Conservation (phyloP, 768 basidiomycete species). For the Myochromella boudieri region DNA sequence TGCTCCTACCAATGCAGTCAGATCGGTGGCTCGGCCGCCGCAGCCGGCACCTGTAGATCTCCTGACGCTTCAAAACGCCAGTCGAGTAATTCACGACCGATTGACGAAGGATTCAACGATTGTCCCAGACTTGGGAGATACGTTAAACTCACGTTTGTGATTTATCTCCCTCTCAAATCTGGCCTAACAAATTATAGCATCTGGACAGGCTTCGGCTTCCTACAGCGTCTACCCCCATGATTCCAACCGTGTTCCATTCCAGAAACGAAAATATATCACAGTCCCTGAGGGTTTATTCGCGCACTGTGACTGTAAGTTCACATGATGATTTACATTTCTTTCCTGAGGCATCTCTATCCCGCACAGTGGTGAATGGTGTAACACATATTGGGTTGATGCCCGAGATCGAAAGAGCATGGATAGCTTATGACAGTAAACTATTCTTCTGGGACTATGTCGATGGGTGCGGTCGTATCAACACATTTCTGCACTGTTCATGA, state of each 20-base stretch:
- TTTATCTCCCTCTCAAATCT: slow-evolving; percentile 10
- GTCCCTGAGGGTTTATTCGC: slow-evolving; percentile 79
- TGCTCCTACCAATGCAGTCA: background rate
- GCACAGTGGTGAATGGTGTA: slow-evolving; percentile 60
- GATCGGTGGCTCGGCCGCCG: slow-evolving; percentile 9
- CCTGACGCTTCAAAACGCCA: slow-evolving; percentile 61
- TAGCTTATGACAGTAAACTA: slow-evolving; percentile 90
- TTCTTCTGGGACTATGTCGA: slow-evolving; percentile 97
- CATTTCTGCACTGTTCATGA: background rate
- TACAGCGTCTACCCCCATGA: slow-evolving; percentile 81
- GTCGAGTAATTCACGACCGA: slow-evolving; percentile 64
- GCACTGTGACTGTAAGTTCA: slow-evolving; percentile 66
- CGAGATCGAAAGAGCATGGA: slow-evolving; percentile 93
- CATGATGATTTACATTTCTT: background rate
- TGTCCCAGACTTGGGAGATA: slow-evolving; percentile 75
- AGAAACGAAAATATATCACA: slow-evolving; percentile 72
- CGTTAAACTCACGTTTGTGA: slow-evolving; percentile 57
- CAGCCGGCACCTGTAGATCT: slow-evolving; percentile 54
- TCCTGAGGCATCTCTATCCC: slow-evolving; percentile 8
- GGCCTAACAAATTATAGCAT: slow-evolving; percentile 39
- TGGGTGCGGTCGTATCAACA: slow-evolving; percentile 55
- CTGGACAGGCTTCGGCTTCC: slow-evolving; percentile 67
- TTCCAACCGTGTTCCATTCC: slow-evolving; percentile 74
- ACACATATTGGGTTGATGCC: slow-evolving; percentile 90
- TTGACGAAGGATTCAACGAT: slow-evolving; percentile 71